Evolutionary conservation across 2,329 filamentous ascomycete genomes (phyloP).

Genomic region (Microdochium bolleyi): DNA sequence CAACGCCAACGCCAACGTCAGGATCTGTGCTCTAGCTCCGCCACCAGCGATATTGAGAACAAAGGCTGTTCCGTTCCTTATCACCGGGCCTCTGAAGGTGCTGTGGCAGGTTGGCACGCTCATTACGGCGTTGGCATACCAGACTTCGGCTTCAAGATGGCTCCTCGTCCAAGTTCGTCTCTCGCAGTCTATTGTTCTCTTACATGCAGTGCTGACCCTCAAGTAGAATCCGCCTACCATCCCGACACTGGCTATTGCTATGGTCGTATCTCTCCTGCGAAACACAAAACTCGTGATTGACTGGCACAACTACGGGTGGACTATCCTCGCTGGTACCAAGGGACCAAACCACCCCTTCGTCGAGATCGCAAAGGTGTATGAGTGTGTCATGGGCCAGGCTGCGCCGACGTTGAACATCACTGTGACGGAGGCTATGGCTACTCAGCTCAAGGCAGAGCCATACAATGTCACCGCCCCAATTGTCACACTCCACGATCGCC

Average conservation of each 20-base stretch:
- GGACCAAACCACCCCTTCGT: slow-evolving; percentile 65
- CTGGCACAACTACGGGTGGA: slow-evolving; percentile 99
- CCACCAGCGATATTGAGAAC: slow-evolving; percentile 61
- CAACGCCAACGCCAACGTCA: slow-evolving; percentile 60
- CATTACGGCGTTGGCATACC: slow-evolving; percentile 65
- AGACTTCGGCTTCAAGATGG: slow-evolving; percentile 68
- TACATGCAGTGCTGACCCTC: slow-evolving; percentile 8
- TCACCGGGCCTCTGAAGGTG: slow-evolving; percentile 78
- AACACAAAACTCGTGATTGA: slow-evolving; percentile 82
- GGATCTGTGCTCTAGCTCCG: slow-evolving; percentile 60
- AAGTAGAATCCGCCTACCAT: slow-evolving; percentile 86
- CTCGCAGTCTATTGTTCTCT: background rate
- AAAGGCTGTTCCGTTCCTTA: slow-evolving; percentile 65
- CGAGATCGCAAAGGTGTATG: slow-evolving; percentile 67
- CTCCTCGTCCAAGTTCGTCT: slow-evolving; percentile 70
- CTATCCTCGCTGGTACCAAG: slow-evolving; percentile 64
- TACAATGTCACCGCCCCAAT: slow-evolving; percentile 60
- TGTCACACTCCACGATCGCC: slow-evolving; percentile 76
- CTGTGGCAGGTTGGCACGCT: slow-evolving; percentile 72
- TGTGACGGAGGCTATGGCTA: slow-evolving; percentile 83
- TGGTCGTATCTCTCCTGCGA: slow-evolving; percentile 64
- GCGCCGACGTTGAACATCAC: slow-evolving; percentile 70
- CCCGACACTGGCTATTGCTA: slow-evolving; percentile 73
- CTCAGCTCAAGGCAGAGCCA: slow-evolving; percentile 54
- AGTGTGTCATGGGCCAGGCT: slow-evolving; percentile 59